Conservation (phyloP, 1,284 basidiomycete species). For the Ganoderma resinaceum region DNA sequence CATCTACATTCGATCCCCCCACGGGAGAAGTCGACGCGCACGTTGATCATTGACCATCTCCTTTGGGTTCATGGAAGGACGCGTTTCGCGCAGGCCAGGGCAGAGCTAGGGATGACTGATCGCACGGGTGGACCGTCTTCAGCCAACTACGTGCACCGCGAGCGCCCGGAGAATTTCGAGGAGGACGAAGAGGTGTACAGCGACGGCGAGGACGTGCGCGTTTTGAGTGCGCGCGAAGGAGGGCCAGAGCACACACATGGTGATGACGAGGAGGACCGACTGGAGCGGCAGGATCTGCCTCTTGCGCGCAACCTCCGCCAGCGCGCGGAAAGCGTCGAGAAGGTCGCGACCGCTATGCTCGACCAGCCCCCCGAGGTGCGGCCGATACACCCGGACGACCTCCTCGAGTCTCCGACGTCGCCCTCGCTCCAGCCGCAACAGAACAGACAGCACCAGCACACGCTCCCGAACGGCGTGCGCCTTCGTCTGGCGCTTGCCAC, state of each 20-base stretch:
- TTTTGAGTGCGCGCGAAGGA: conserved; percentile 59
- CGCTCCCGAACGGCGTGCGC: conserved; percentile 80
- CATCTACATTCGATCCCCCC: conserved; percentile 80
- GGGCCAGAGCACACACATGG: conserved; percentile 57
- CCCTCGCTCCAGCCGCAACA: conserved; percentile 44
- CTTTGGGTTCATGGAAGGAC: conserved; percentile 83
- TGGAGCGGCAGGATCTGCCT: conserved; percentile 62
- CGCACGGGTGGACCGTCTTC: conserved; percentile 70
- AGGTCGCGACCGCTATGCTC: conserved; percentile 80
- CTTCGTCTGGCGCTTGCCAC: conserved; percentile 74
- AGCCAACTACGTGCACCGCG: conserved; percentile 61
- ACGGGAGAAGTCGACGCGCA: conserved; percentile 79
- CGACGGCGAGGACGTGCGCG: conserved; percentile 65
- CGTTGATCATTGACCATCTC: conserved; percentile 83
- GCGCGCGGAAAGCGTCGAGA: conserved; percentile 79
- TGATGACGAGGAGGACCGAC: conserved; percentile 65
- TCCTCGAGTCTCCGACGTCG: conserved; percentile 55
- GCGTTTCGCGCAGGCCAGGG: conserved; percentile 80
- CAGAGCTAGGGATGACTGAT: conserved; percentile 83
- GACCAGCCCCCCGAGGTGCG: conserved; percentile 65
- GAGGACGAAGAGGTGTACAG: conserved; percentile 71
- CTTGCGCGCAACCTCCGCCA: conserved; percentile 69
- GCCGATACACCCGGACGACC: conserved; percentile 39
- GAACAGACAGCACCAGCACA: conserved; percentile 55
- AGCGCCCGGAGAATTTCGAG: conserved; percentile 75